Percentiles rank a stretch among this genome's conserved stretches.
These are phyloP conservation scores for Anisodus tanguticus DNA, from an alignment of 257 asterid species.

Conservation along the genomic window DNA sequence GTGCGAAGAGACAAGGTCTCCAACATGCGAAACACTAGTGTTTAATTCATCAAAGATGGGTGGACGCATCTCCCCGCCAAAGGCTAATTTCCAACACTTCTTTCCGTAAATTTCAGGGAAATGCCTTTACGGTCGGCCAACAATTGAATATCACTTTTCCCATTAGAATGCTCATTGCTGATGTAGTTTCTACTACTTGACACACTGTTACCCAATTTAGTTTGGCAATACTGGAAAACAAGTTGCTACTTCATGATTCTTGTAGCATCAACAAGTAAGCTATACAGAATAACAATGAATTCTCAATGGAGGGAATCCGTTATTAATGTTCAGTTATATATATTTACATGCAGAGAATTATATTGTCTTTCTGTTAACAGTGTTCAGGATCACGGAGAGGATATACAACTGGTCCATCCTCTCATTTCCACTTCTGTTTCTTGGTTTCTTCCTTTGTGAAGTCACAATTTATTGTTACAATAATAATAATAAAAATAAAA, in stretches of 20 bases:
- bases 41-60: no score
- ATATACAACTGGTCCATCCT: constrained; percentile 48
- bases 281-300: background rate
- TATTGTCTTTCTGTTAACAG: background rate
- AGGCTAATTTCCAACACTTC: no score
- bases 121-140: no score
- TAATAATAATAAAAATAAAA: no score
- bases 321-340: background rate
- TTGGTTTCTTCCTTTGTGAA: constrained; percentile 50
- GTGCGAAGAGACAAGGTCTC: no score
- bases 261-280: background rate
- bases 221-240: background rate
- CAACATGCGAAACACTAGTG: no score
- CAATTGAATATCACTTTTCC: background rate
- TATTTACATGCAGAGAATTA: background rate
- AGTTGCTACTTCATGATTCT: background rate
- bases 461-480: no score
- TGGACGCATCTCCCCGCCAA: no score
- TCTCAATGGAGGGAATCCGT: background rate
- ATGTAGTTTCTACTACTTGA: background rate
- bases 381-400: constrained; percentile 56
- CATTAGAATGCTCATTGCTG: background rate
- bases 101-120: no score
- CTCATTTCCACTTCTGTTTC: constrained; percentile 60
- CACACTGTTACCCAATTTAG: background rate